Percentiles rank a stretch among this genome's conserved stretches.
phyloP scores from a whole-genome alignment of 495 filamentous ascomycete species.

The Penicillium fimorum region DNA sequence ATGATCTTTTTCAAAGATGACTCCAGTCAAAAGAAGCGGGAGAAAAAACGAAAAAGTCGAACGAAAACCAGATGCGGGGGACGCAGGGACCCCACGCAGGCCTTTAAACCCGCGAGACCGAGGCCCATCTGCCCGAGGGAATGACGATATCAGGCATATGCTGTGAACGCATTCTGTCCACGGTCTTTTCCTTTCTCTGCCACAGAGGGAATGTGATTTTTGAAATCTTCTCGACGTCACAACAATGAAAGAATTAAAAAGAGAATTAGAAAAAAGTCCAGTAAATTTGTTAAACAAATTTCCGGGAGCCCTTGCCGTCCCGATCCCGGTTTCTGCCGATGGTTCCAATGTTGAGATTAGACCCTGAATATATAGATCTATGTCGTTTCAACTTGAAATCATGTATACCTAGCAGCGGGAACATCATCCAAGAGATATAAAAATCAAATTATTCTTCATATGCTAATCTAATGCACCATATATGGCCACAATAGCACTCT shows the following conservation, averaged over 20 bases:
- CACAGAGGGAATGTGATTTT: neutral
- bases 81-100: neutral
- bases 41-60: slow-evolving; percentile 13
- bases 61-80: slow-evolving; percentile 14
- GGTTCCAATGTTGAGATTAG: slow-evolving; percentile 4
- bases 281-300: slow-evolving; percentile 20
- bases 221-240: neutral
- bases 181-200: neutral
- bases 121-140: slow-evolving; percentile 9
- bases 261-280: slow-evolving; percentile 3
- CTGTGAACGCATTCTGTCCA: neutral
- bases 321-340: slow-evolving; percentile 34
- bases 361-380: neutral
- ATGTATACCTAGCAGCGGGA: neutral
- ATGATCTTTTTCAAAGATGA: neutral
- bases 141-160: slow-evolving; percentile 4
- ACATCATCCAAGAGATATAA: neutral
- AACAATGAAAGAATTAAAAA: neutral
- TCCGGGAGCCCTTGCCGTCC: slow-evolving; percentile 16
- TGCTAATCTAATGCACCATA: neutral
- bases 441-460: neutral
- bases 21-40: slow-evolving; percentile 3
- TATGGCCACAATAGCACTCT: neutral
- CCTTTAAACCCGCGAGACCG: neutral
- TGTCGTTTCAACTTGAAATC: neutral